Evolutionary conservation across 1,139 yeast genomes (phyloP).

Genomic region (Blastobotrys serpentis): DNA sequence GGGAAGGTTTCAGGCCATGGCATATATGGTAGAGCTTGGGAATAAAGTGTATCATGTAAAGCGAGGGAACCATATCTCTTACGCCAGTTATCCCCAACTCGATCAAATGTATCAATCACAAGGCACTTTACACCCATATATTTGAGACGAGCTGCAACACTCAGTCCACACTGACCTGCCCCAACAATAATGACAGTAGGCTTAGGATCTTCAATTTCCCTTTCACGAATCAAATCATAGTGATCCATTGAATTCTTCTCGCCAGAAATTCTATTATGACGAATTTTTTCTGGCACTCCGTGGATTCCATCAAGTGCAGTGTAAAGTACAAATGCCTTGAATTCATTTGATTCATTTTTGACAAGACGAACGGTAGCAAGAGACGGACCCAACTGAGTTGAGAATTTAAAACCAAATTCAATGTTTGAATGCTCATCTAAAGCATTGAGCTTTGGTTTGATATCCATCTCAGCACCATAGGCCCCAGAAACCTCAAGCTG

Average conservation of each 20-base stretch:
- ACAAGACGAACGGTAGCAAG: constrained; percentile 19
- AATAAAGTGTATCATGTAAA: constrained; percentile 47
- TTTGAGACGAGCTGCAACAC: constrained; percentile 45
- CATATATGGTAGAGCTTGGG: constrained; percentile 44
- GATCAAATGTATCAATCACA: constrained; percentile 41
- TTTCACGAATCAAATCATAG: constrained; percentile 26
- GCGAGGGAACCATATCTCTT: constrained; percentile 45
- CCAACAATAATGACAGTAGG: constrained; percentile 47
- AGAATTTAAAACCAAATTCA: constrained; percentile 21
- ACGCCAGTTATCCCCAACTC: constrained; percentile 50
- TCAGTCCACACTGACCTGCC: constrained; percentile 48
- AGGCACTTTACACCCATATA: constrained; percentile 43
- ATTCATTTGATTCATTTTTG: constrained; percentile 29
- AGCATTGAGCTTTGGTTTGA: constrained; percentile 17
- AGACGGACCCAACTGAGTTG: constrained; percentile 20
- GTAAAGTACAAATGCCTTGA: constrained; percentile 40
- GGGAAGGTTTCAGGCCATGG: constrained; percentile 46
- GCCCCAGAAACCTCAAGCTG: constrained; percentile 18
- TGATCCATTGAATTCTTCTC: constrained; percentile 14
- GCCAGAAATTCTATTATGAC: constrained; percentile 41
- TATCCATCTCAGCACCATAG: constrained; percentile 13
- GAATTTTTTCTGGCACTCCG: constrained; percentile 39
- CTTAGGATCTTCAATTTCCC: constrained; percentile 30
- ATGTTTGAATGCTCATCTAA: constrained; percentile 20
- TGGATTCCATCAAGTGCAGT: constrained; percentile 41